Evolutionary conservation across 345 rosid genomes (phyloP), one percentile per base, ranked within the genome.

Genomic region (Camelina laxa): DNA sequence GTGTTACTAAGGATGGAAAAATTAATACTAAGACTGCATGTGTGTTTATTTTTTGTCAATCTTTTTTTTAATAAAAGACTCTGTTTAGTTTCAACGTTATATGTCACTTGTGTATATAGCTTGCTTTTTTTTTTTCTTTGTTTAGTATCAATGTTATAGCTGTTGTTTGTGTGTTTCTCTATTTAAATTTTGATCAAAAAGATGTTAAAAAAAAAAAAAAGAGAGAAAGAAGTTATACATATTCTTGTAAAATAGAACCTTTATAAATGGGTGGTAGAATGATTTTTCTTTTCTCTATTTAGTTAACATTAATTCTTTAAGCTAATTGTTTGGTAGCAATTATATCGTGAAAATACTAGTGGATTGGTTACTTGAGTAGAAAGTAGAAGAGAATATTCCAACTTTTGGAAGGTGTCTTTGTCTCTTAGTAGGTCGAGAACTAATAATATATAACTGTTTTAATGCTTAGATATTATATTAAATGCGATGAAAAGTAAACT

Each of bases 321-420:
- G 38, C 47, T 33, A 69, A 69, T 20, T 60, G 66, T 24, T 60
- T 62, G 65, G 70, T 76, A 51, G 49, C 70, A 33, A 33, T 41
- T 56, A 48, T 70, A 42, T 17, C 33, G 49, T 16, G 39, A 12
- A 59, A 35, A 50, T 59, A 58, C 21, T 38, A 50, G 56, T 65
- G 68, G 73, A 65, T 59, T 50, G 68, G 58, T 59, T 41, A 59
- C 72, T 48, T 65, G 47, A 78, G 57, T 65, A 72, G 57, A 77
- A 72, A 72, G 64, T 59, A 42, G 36, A 59, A 51, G 68, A 51
- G 77, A 72, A 78, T 78, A 78, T 72, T 78, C 73, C 63, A 51
- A 72, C 77, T 77, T 78, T 72, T 78, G 51, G 81, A 72, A 59
- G 77, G 21, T 59, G 57, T 71, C 38, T 71, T 77, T 65, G 72